These are phyloP conservation scores for Phyllostachys edulis DNA, from an alignment of 176 grass and related monocot species.

Conservation along the genomic window DNA sequence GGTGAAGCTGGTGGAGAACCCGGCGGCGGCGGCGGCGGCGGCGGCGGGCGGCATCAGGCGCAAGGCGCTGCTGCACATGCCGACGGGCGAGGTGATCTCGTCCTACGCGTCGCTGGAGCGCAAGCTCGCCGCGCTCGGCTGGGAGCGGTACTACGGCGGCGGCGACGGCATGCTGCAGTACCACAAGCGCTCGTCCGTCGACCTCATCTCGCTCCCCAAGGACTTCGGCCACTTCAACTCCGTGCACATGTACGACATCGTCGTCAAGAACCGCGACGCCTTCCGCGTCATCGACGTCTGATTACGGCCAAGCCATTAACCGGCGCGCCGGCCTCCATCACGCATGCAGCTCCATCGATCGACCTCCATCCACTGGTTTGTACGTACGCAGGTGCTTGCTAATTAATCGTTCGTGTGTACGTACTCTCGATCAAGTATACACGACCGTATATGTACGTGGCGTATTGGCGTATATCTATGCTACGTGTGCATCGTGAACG, in stretches of 20 bases:
- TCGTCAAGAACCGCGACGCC: slow-evolving; percentile 81
- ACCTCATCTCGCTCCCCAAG: slow-evolving; percentile 92
- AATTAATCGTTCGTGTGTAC: background rate
- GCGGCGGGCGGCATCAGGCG: slow-evolving; percentile 33
- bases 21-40: slow-evolving; percentile 12
- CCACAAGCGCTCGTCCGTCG: slow-evolving; percentile 82
- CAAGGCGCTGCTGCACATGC: slow-evolving; percentile 68
- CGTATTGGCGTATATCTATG: background rate
- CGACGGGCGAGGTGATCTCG: slow-evolving; percentile 59
- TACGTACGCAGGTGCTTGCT: background rate
- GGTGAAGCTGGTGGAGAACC: slow-evolving; percentile 73
- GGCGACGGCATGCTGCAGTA: slow-evolving; percentile 54
- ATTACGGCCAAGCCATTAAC: background rate
- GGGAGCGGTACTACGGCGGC: slow-evolving; percentile 74
- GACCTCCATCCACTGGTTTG: background rate
- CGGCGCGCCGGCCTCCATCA: background rate
- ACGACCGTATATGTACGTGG: background rate
- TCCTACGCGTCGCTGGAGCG: slow-evolving; percentile 75
- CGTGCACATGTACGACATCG: slow-evolving; percentile 96
- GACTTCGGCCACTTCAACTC: slow-evolving; percentile 70
- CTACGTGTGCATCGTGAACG: background rate
- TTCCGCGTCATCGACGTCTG: slow-evolving; percentile 79
- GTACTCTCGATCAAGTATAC: background rate
- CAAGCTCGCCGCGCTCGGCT: slow-evolving; percentile 70
- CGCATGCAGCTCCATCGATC: background rate